Evolutionary conservation across 352 stramenopile genomes (phyloP).

Genomic region (Globisporangium barbulae): DNA sequence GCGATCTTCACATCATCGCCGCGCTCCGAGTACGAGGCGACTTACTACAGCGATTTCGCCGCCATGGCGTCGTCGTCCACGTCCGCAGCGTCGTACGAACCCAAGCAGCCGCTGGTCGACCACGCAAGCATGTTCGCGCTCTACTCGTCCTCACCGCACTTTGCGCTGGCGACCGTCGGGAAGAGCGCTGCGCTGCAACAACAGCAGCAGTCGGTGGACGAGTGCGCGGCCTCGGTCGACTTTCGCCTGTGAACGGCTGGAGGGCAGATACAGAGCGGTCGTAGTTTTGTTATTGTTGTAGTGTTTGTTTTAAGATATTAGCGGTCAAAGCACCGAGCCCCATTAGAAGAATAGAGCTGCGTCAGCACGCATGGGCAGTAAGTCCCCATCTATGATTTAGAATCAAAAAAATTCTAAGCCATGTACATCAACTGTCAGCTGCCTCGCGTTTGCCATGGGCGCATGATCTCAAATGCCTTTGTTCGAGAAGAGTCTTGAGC

Average conservation of each 20-base stretch:
- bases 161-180: background rate
- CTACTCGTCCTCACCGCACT: background rate
- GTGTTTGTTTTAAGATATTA: constrained; percentile 9
- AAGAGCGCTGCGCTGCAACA: background rate
- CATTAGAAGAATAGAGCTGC: background rate
- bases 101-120: background rate
- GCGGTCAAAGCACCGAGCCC: background rate
- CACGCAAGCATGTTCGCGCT: background rate
- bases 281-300: background rate
- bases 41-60: background rate
- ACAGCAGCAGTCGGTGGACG: background rate
- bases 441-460: too few relatives aligned
- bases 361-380: background rate
- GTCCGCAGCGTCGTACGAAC: background rate
- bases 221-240: background rate
- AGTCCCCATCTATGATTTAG: background rate
- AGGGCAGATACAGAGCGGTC: background rate
- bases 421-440: background rate
- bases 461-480: background rate
- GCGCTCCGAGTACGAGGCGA: background rate
- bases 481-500: background rate
- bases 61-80: background rate
- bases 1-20: constrained; percentile 34
- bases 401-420: background rate
- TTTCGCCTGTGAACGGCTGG: constrained; percentile 2